phyloP scores from a whole-genome alignment of 805 yeast genomes.

The Lachancea dasiensis region DNA sequence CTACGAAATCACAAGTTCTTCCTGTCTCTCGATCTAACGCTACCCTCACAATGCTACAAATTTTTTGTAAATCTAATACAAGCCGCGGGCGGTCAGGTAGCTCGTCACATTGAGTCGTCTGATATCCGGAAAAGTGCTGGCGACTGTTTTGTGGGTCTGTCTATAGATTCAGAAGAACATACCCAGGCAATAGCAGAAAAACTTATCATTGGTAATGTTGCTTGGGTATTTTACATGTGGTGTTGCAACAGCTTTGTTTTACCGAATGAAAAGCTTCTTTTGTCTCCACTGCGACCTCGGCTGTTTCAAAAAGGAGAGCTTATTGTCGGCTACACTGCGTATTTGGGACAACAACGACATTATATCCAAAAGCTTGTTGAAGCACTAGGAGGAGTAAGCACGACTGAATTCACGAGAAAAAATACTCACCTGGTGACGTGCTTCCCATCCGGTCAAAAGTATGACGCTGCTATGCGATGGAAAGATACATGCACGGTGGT shows the following conservation, averaged over 20 bases:
- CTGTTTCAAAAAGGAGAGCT: slow-evolving; percentile 50
- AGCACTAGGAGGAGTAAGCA: slow-evolving; percentile 70
- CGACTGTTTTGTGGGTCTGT: slow-evolving; percentile 56
- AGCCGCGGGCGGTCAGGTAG: slow-evolving; percentile 50
- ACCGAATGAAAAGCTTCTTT: slow-evolving; percentile 54
- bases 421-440: slow-evolving; percentile 74
- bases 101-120: slow-evolving; percentile 17
- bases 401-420: slow-evolving; percentile 53
- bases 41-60: slow-evolving; percentile 39
- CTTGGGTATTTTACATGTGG: slow-evolving; percentile 71
- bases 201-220: slow-evolving; percentile 54
- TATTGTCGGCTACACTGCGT: slow-evolving; percentile 66
- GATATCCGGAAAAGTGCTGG: slow-evolving; percentile 27
- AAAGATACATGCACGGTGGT: slow-evolving; percentile 38
- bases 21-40: slow-evolving; percentile 48
- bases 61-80: slow-evolving; percentile 42
- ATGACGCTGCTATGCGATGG: slow-evolving; percentile 70
- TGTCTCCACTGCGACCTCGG: slow-evolving; percentile 53
- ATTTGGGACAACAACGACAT: slow-evolving; percentile 75
- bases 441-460: slow-evolving; percentile 64
- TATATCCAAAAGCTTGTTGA: slow-evolving; percentile 60
- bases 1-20: slow-evolving; percentile 44
- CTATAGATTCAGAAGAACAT: slow-evolving; percentile 54
- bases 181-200: slow-evolving; percentile 37
- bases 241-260: slow-evolving; percentile 47